phyloP scores from a whole-genome alignment of 345 rosid genomes.

The Aquilaria yunnanensis region DNA sequence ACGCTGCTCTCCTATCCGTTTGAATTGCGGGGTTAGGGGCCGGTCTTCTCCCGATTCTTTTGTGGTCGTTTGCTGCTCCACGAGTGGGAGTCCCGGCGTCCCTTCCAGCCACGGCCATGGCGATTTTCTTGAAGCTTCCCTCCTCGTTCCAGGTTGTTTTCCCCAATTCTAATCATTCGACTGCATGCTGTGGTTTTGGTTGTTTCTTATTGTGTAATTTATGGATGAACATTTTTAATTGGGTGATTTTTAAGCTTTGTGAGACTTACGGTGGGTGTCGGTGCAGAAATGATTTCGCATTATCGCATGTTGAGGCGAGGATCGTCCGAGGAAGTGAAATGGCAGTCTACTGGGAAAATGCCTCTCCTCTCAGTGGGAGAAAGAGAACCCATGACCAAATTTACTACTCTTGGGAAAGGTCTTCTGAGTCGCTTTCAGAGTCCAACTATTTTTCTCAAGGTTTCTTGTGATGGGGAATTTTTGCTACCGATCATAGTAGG shows the following conservation, averaged over 20 bases:
- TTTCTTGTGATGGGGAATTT: constrained; percentile 81
- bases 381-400: constrained; percentile 26
- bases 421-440: constrained; percentile 58
- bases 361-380: constrained; percentile 13
- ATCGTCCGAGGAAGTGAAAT: constrained; percentile 26
- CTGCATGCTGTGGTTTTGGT: too few relatives aligned
- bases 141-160: constrained; percentile 67
- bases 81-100: constrained; percentile 36
- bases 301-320: constrained; percentile 44
- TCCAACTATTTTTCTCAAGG: constrained; percentile 87
- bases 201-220: too few relatives aligned
- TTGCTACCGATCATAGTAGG: constrained; percentile 77
- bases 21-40: too few relatives aligned
- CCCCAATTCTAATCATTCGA: background rate
- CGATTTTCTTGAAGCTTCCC: constrained; percentile 66
- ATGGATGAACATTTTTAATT: background rate
- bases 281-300: constrained; percentile 50
- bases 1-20: too few relatives aligned
- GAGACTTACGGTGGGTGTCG: background rate
- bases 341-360: constrained; percentile 23
- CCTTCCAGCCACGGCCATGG: constrained; percentile 35
- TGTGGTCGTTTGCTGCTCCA: constrained; percentile 42
- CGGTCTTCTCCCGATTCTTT: too few relatives aligned
- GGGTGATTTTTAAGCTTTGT: background rate
- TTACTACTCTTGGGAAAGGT: constrained; percentile 34